Conservation (phyloP, 108 stramenopile genomes). For the Conticribra weissflogii region DNA sequence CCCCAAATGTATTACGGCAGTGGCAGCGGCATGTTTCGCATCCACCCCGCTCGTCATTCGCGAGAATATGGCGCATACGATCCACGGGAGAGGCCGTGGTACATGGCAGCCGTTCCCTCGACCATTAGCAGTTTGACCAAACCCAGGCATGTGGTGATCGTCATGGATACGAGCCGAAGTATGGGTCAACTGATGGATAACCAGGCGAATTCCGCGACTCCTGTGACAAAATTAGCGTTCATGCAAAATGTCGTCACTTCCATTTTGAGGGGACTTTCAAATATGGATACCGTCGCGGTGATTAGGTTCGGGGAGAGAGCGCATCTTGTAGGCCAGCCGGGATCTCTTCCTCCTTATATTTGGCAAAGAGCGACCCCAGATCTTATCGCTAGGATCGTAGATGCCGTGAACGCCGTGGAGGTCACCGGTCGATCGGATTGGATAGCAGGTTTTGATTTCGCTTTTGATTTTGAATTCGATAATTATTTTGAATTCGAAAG, state of each 20-base stretch:
- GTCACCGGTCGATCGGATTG: slow-evolving; percentile 34
- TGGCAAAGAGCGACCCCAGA: slow-evolving; percentile 30
- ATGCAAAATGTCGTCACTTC: slow-evolving; percentile 24
- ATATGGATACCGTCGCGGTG: slow-evolving; percentile 30
- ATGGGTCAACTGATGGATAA: slow-evolving; percentile 29
- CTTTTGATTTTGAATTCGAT: slow-evolving; percentile 32
- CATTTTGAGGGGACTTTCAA: slow-evolving; percentile 18
- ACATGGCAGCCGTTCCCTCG: slow-evolving; percentile 39
- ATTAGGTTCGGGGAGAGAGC: slow-evolving; percentile 34
- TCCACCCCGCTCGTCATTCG: slow-evolving; percentile 53
- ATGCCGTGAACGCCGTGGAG: slow-evolving; percentile 17
- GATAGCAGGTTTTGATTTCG: slow-evolving; percentile 22
- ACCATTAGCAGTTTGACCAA: slow-evolving; percentile 30
- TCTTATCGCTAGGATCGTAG: slow-evolving; percentile 22
- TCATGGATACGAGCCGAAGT: slow-evolving; percentile 44
- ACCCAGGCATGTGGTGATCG: slow-evolving; percentile 41
- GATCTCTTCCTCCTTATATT: slow-evolving; percentile 10
- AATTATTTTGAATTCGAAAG: neutral
- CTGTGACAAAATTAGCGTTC: slow-evolving; percentile 27
- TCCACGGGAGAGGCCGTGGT: slow-evolving; percentile 71
- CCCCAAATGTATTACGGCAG: slow-evolving; percentile 61
- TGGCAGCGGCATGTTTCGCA: slow-evolving; percentile 59
- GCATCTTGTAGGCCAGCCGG: slow-evolving; percentile 7
- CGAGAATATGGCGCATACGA: slow-evolving; percentile 59
- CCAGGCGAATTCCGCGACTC: too few relatives aligned